Conservation (phyloP, 2,329 filamentous ascomycete species). For the Ploettnerulaceae sp. region DNA sequence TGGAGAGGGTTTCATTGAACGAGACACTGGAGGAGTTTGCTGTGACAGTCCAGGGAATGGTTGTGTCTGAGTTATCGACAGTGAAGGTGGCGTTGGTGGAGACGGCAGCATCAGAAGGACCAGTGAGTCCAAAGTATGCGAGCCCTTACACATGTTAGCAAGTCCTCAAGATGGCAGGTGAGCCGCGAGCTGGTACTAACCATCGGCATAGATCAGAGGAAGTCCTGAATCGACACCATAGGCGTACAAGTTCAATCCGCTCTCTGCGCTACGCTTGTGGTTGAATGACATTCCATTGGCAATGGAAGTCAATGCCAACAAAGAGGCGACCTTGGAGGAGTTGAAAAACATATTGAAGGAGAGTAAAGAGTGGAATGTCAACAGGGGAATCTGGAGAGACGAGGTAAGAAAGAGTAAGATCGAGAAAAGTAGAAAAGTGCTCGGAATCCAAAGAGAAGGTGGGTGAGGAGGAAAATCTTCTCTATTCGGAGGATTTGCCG, state of each 20-base stretch:
- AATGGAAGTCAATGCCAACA: background rate
- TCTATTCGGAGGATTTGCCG: too few species aligned
- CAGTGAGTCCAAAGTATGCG: constrained; percentile 33
- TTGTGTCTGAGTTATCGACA: constrained; percentile 23
- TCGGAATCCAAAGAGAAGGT: too few species aligned
- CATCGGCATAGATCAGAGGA: constrained; percentile 34
- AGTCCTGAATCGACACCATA: constrained; percentile 23
- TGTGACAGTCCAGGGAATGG: constrained; percentile 23
- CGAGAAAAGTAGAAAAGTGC: too few species aligned
- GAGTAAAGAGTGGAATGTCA: background rate
- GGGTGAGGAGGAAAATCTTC: too few species aligned
- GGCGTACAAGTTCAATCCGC: constrained; percentile 27
- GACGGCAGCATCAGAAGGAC: constrained; percentile 19
- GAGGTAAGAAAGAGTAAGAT: background rate
- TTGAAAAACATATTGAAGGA: background rate
- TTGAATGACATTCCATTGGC: background rate
- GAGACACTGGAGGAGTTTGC: constrained; percentile 24
- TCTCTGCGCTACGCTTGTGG: constrained; percentile 5
- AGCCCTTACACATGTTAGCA: too few species aligned
- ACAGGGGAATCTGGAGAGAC: background rate
- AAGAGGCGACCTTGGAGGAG: background rate
- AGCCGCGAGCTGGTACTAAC: constrained; percentile 26
- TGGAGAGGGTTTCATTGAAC: constrained; percentile 18
- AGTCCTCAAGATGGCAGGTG: too few species aligned
- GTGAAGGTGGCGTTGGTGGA: constrained; percentile 33